phyloP scores from a whole-genome alignment of 2,329 filamentous ascomycete species.

The Penicillium sp. region DNA sequence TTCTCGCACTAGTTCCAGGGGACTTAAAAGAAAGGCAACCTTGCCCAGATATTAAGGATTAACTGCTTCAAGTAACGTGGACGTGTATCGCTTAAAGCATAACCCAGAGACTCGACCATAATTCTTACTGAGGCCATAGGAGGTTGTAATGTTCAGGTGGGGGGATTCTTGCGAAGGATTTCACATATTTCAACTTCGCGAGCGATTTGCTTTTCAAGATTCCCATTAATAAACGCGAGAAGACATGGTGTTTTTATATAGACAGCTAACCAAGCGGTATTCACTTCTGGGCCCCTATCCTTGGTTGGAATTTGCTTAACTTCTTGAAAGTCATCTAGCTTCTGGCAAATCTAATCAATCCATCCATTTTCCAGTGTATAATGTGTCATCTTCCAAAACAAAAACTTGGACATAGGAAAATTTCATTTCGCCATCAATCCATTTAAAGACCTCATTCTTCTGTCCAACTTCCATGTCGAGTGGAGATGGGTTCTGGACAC shows the following conservation, averaged over 20 bases:
- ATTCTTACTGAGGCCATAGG: conserved; percentile 26
- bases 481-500: no score
- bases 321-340: conserved; percentile 24
- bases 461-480: conserved; percentile 27
- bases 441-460: conserved; percentile 26
- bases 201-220: conserved; percentile 27
- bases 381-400: conserved; percentile 21
- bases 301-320: conserved; percentile 22
- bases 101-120: conserved; percentile 29
- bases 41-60: conserved; percentile 28
- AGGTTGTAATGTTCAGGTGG: conserved; percentile 33
- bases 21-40: conserved; percentile 25
- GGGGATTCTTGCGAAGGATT: conserved; percentile 28
- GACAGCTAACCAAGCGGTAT: conserved; percentile 25
- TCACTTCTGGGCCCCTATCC: conserved; percentile 23
- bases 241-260: conserved; percentile 30
- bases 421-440: conserved; percentile 23
- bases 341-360: conserved; percentile 22
- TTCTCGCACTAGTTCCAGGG: conserved; percentile 22
- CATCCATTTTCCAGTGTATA: conserved; percentile 30
- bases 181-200: conserved; percentile 32
- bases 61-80: conserved; percentile 28
- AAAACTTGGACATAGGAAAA: conserved; percentile 30
- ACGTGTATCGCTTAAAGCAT: conserved; percentile 32
- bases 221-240: conserved; percentile 22